These are phyloP conservation scores for Xylaria sp. DNA, from an alignment of 2,329 filamentous ascomycete genomes.

Conservation along the genomic window DNA sequence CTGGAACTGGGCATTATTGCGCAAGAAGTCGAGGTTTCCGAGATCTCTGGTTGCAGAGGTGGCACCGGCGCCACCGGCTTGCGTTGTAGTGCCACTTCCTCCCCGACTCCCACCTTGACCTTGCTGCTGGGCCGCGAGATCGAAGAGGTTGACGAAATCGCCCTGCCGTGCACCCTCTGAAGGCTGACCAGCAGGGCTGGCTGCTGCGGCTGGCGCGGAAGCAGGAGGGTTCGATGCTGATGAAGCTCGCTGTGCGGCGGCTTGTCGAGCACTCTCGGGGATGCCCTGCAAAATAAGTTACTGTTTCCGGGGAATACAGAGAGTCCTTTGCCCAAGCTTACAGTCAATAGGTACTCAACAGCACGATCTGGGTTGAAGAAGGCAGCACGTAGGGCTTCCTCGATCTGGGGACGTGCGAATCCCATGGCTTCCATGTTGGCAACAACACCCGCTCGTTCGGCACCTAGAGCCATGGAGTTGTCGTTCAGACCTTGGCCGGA, in stretches of 20 bases:
- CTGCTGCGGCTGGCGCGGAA: constrained; percentile 56
- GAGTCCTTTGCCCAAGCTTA: constrained; percentile 58
- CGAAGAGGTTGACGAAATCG: constrained; percentile 86
- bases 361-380: constrained; percentile 98
- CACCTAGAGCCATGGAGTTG: constrained; percentile 86
- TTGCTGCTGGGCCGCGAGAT: constrained; percentile 82
- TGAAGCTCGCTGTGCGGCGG: constrained; percentile 70
- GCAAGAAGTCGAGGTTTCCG: constrained; percentile 90
- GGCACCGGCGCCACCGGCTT: constrained; percentile 58
- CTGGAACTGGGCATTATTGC: constrained; percentile 97
- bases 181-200: constrained; percentile 52
- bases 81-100: constrained; percentile 56
- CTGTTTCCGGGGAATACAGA: constrained; percentile 10
- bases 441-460: constrained; percentile 83
- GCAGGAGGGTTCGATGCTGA: constrained; percentile 50
- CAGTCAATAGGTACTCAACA: constrained; percentile 92
- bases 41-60: constrained; percentile 64
- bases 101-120: constrained; percentile 64
- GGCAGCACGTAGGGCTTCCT: constrained; percentile 93
- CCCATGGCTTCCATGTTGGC: constrained; percentile 98
- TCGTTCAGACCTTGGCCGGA: constrained; percentile 68
- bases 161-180: constrained; percentile 55
- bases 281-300: constrained; percentile 73
- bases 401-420: constrained; percentile 87
- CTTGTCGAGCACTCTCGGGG: constrained; percentile 82